Conservation (phyloP, 805 yeast species). For the Myxozyma mucilagina region DNA sequence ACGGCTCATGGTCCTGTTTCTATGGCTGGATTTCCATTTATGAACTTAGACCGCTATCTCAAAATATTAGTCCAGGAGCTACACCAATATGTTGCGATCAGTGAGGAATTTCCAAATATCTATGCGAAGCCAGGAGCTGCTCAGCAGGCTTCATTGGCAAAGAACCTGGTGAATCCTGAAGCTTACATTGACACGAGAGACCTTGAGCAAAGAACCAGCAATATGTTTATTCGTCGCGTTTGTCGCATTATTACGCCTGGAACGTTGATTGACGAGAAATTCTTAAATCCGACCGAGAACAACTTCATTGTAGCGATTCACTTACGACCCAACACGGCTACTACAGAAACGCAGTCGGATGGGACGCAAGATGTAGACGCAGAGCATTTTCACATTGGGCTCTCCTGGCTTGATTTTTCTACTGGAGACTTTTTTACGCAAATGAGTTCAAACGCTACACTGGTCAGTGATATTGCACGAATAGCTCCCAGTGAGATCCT, state of each 20-base stretch:
- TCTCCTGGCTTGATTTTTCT: slow-evolving; percentile 87
- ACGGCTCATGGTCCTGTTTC: slow-evolving; percentile 47
- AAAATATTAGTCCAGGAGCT: slow-evolving; percentile 69
- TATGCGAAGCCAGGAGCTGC: slow-evolving; percentile 13
- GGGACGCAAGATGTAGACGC: slow-evolving; percentile 15
- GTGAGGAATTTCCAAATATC: slow-evolving; percentile 58
- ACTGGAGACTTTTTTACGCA: slow-evolving; percentile 78
- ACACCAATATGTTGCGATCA: slow-evolving; percentile 72
- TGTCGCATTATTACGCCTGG: slow-evolving; percentile 89
- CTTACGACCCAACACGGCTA: slow-evolving; percentile 26
- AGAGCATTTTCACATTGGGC: slow-evolving; percentile 50
- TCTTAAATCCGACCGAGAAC: slow-evolving; percentile 68
- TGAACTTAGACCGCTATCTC: slow-evolving; percentile 69
- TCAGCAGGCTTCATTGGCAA: slow-evolving; percentile 20
- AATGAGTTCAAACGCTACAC: slow-evolving; percentile 56
- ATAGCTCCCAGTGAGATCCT: slow-evolving; percentile 80
- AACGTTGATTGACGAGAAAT: slow-evolving; percentile 82
- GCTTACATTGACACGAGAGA: slow-evolving; percentile 25
- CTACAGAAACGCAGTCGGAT: slow-evolving; percentile 4
- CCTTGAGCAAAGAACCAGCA: slow-evolving; percentile 6
- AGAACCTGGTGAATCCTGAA: slow-evolving; percentile 28
- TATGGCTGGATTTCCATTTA: slow-evolving; percentile 90
- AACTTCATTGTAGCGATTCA: slow-evolving; percentile 66
- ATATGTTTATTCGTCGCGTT: slow-evolving; percentile 61
- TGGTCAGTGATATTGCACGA: slow-evolving; percentile 72